These are phyloP conservation scores for Amanita rimosa DNA, from an alignment of 768 basidiomycete species.

Conservation along the genomic window DNA sequence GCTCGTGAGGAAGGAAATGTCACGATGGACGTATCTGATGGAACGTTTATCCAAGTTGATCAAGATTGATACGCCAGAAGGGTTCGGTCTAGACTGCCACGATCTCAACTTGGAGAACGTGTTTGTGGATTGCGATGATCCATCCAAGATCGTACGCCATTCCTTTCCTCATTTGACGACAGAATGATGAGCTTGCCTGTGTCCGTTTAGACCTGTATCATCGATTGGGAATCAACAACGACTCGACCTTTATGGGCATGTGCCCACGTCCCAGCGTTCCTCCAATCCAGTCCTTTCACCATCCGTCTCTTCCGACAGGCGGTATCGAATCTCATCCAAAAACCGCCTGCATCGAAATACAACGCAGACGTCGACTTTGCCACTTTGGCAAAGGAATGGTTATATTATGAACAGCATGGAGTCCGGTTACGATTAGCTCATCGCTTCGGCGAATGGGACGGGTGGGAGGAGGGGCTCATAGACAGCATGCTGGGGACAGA, in stretches of 20 bases:
- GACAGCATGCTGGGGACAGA: constrained; percentile 65
- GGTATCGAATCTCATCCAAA: constrained; percentile 35
- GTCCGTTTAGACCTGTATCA: constrained; percentile 62
- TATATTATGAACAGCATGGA: constrained; percentile 58
- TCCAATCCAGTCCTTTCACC: constrained; percentile 69
- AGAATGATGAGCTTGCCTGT: constrained; percentile 5
- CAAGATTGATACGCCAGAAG: constrained; percentile 30
- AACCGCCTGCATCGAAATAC: constrained; percentile 10
- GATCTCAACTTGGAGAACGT: constrained; percentile 80
- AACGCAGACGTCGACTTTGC: constrained; percentile 20
- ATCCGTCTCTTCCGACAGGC: constrained; percentile 59
- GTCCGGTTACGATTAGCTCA: constrained; percentile 64
- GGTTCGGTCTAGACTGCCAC: constrained; percentile 77
- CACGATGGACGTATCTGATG: constrained; percentile 60
- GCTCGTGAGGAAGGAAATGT: constrained; percentile 58
- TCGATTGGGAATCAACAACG: constrained; percentile 90
- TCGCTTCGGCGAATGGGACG: constrained; percentile 80
- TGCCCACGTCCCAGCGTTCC: constrained; percentile 72
- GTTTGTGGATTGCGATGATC: constrained; percentile 64
- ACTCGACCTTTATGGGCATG: constrained; percentile 79
- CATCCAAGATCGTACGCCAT: constrained; percentile 55
- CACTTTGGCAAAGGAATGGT: constrained; percentile 53
- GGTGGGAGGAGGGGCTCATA: constrained; percentile 81
- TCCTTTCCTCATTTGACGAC: background rate
- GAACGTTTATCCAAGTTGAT: constrained; percentile 31